Evolutionary conservation across 2,329 filamentous ascomycete genomes (phyloP).

Genomic region (Xylariomycetidae sp.): DNA sequence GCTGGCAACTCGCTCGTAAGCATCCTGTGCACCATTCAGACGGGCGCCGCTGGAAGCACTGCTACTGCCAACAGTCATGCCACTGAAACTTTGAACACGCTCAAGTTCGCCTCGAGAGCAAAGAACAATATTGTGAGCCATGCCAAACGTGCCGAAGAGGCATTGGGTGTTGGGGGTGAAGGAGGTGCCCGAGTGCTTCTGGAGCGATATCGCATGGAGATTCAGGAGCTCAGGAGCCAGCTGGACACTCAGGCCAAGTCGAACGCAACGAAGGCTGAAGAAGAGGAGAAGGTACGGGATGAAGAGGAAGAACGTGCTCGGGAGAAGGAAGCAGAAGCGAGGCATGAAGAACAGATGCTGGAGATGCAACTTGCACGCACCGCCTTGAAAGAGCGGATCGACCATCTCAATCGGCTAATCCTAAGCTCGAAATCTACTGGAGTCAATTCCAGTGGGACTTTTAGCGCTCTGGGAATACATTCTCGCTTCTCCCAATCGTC

Average conservation of each 20-base stretch:
- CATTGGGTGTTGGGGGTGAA: slow-evolving; percentile 74
- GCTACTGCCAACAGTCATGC: slow-evolving; percentile 72
- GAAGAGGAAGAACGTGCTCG: slow-evolving; percentile 68
- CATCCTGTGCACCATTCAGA: slow-evolving; percentile 94
- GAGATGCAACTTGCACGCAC: slow-evolving; percentile 98
- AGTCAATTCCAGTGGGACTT: slow-evolving; percentile 75
- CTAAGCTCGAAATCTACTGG: slow-evolving; percentile 93
- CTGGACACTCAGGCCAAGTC: slow-evolving; percentile 77
- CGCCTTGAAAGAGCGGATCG: slow-evolving; percentile 93
- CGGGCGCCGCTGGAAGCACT: slow-evolving; percentile 69
- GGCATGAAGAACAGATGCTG: slow-evolving; percentile 95
- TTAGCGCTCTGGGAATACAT: slow-evolving; percentile 63
- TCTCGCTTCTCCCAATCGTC: slow-evolving; percentile 60
- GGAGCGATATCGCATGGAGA: slow-evolving; percentile 92
- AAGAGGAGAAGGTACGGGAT: slow-evolving; percentile 58
- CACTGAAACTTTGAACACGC: slow-evolving; percentile 85
- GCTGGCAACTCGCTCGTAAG: slow-evolving; percentile 93
- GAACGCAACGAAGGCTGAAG: slow-evolving; percentile 57
- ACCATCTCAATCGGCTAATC: slow-evolving; percentile 92
- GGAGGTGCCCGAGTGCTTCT: slow-evolving; percentile 81
- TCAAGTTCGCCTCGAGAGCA: slow-evolving; percentile 93
- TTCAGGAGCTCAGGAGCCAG: slow-evolving; percentile 73
- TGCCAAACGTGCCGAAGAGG: slow-evolving; percentile 91
- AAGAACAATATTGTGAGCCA: slow-evolving; percentile 98
- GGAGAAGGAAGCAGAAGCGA: slow-evolving; percentile 75